A percentile compares a stretch with the other conserved stretches of the same genome.
phyloP scores from a whole-genome alignment of 306 rosid species.

The Sophora flavescens region DNA sequence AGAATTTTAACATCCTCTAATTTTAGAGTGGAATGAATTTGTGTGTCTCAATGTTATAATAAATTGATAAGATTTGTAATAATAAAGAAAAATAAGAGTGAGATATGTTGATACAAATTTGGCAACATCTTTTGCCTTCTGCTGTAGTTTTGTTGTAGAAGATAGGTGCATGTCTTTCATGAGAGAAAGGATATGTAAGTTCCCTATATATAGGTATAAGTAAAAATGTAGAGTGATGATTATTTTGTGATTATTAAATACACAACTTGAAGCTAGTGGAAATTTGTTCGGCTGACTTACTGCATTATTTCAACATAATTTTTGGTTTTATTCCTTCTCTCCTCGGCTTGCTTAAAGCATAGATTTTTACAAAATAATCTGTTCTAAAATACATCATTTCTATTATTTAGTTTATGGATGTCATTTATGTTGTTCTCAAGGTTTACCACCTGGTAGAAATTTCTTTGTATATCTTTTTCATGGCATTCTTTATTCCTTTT shows the following conservation, averaged over 20 bases:
- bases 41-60: background rate
- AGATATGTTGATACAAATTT: background rate
- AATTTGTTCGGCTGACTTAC: background rate
- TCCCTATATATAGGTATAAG: background rate
- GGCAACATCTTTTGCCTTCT: slow-evolving; percentile 20
- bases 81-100: background rate
- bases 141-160: background rate
- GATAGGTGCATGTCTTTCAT: background rate
- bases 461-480: too few species aligned
- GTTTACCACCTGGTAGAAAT: slow-evolving; percentile 14
- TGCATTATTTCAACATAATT: background rate
- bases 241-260: background rate
- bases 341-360: background rate
- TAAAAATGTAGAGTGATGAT: background rate
- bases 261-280: slow-evolving; percentile 21
- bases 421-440: background rate
- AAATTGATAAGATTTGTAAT: background rate
- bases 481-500: background rate
- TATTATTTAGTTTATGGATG: background rate
- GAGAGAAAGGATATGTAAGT: background rate
- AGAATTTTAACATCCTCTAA: background rate
- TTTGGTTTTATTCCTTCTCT: background rate
- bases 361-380: background rate
- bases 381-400: background rate
- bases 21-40: slow-evolving; percentile 13